Conservation (phyloP, 2,329 filamentous ascomycete species). For the Nigrospora osmanthi region DNA sequence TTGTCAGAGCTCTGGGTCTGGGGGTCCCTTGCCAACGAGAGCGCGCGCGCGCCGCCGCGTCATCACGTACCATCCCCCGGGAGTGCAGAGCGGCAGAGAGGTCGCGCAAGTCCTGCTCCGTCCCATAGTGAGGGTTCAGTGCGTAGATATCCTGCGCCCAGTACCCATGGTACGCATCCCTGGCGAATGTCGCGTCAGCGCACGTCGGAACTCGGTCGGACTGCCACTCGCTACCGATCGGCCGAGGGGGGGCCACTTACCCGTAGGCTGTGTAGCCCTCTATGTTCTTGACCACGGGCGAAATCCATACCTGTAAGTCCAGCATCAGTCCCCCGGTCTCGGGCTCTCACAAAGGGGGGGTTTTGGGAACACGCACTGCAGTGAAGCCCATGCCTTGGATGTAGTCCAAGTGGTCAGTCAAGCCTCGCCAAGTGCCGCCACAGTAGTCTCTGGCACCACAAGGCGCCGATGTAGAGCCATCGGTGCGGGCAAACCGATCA, state of each 20-base stretch:
- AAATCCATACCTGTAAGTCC: conserved; percentile 27
- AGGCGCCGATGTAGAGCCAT: conserved; percentile 25
- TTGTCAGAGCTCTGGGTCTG: too few species aligned
- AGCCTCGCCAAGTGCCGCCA: conserved; percentile 40
- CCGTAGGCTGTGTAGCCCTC: conserved; percentile 30
- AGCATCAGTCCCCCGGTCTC: neutral
- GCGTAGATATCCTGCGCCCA: conserved; percentile 43
- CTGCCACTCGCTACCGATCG: neutral
- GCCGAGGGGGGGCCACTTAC: conserved; percentile 7
- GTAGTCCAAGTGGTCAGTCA: conserved; percentile 40
- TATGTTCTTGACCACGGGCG: conserved; percentile 32
- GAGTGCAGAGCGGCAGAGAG: conserved; percentile 42
- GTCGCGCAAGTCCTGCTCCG: conserved; percentile 41
- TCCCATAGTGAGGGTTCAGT: conserved; percentile 55
- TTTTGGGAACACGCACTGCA: conserved; percentile 10
- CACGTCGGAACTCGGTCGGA: neutral
- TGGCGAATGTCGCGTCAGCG: conserved; percentile 3
- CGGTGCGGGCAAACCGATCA: conserved; percentile 30
- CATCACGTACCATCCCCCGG: conserved; percentile 37
- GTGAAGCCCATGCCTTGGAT: conserved; percentile 39
- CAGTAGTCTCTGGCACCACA: conserved; percentile 29
- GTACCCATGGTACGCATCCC: conserved; percentile 38
- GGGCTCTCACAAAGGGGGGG: neutral
- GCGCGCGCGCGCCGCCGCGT: too few species aligned
- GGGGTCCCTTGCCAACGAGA: too few species aligned